These are phyloP conservation scores for Singerocomus inundabilis DNA, from an alignment of 1,284 basidiomycete species.

Conservation along the genomic window DNA sequence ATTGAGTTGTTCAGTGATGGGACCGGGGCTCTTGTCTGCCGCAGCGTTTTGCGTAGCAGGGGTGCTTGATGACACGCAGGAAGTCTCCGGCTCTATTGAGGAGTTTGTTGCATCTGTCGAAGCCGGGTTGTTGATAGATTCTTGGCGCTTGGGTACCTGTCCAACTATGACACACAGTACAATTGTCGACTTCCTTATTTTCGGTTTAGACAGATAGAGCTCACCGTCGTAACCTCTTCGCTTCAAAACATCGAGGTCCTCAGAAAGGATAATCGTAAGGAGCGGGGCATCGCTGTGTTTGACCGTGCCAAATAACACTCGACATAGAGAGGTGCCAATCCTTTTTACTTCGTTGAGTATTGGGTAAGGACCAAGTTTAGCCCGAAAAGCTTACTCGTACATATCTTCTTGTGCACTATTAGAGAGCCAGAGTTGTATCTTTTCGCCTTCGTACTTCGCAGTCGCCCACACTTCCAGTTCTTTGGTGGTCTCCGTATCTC, in stretches of 20 bases:
- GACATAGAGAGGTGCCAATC: constrained; percentile 71
- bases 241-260: constrained; percentile 77
- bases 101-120: neutral
- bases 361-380: constrained; percentile 23
- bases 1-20: neutral
- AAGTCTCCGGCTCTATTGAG: neutral
- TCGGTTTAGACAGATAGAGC: neutral
- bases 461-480: neutral
- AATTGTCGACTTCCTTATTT: neutral
- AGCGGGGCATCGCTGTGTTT: constrained; percentile 79
- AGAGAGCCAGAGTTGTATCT: constrained; percentile 1
- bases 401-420: constrained; percentile 61
- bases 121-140: neutral
- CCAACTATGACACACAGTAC: neutral
- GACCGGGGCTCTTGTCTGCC: neutral
- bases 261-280: constrained; percentile 87
- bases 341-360: neutral
- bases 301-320: constrained; percentile 66
- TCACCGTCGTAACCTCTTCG: constrained; percentile 59
- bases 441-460: neutral
- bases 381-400: constrained; percentile 71
- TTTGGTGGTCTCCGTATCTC: neutral
- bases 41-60: neutral
- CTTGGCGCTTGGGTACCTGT: neutral
- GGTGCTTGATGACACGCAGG: neutral